Conservation (phyloP, 169 alveolate species). For the Blepharisma undulans region DNA sequence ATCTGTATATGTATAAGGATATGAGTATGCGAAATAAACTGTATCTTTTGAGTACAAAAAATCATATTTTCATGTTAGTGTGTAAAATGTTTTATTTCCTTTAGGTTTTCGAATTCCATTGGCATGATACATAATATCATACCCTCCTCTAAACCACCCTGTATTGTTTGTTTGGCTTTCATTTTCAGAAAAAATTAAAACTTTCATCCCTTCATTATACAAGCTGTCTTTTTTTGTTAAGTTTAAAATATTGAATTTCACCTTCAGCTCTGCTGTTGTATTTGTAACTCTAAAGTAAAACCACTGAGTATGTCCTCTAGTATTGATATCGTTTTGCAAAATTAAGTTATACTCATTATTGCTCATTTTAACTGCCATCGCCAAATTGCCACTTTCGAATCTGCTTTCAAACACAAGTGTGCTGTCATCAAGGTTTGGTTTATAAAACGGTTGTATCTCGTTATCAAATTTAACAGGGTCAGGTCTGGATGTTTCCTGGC, state of each 20-base stretch:
- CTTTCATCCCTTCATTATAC: slow-evolving; percentile 67
- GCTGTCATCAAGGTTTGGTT: slow-evolving; percentile 1
- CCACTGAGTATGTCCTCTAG: slow-evolving; percentile 89
- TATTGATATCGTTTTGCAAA: slow-evolving; percentile 84
- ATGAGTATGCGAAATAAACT: slow-evolving; percentile 81
- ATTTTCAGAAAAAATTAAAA: slow-evolving; percentile 63
- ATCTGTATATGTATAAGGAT: slow-evolving; percentile 82
- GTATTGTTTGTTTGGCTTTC: slow-evolving; percentile 46
- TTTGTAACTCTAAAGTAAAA: slow-evolving; percentile 78
- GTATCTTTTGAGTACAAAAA: slow-evolving; percentile 74
- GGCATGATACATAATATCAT: slow-evolving; percentile 23
- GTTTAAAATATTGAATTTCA: slow-evolving; percentile 83
- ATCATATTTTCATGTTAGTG: slow-evolving; percentile 74
- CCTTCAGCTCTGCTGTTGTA: slow-evolving; percentile 62
- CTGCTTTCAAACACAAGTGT: slow-evolving; percentile 61
- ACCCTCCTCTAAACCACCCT: slow-evolving; percentile 84
- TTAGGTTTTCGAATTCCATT: slow-evolving; percentile 14
- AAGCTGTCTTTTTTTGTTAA: slow-evolving; percentile 74
- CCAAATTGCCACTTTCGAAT: slow-evolving; percentile 85
- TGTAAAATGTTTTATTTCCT: slow-evolving; percentile 54
- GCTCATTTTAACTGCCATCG: slow-evolving; percentile 71
- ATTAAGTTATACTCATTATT: slow-evolving; percentile 79
- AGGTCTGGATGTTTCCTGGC: background rate
- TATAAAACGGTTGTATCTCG: background rate
- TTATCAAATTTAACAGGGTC: background rate